Evolutionary conservation across 2,329 filamentous ascomycete genomes (phyloP).

Genomic region (Colletotrichum costaricense): DNA sequence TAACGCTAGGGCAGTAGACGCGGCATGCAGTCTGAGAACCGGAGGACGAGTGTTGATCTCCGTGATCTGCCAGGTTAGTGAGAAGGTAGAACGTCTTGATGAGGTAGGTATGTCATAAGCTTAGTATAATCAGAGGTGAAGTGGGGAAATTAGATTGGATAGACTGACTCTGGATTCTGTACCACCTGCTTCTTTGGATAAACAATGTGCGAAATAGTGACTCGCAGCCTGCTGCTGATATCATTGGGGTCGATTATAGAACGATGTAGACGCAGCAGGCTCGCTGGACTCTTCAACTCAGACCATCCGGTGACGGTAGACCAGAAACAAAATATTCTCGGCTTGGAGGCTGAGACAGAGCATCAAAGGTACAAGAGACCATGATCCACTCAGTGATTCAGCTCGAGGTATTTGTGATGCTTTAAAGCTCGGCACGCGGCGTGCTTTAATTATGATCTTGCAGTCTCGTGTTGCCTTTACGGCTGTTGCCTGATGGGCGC

Average conservation of each 20-base stretch:
- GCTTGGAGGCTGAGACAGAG: background rate
- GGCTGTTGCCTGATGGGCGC: background rate
- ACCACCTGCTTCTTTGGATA: conserved; percentile 3
- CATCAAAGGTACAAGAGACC: background rate
- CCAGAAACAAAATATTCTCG: background rate
- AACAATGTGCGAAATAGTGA: background rate
- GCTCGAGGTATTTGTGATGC: background rate
- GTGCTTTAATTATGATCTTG: background rate
- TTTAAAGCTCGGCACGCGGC: background rate
- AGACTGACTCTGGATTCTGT: background rate
- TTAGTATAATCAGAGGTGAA: background rate
- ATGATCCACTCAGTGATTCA: background rate
- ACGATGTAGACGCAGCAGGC: background rate
- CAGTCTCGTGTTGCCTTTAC: background rate
- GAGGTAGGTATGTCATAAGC: background rate
- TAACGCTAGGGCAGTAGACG: conserved; percentile 13
- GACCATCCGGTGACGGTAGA: background rate
- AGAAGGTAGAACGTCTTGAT: background rate
- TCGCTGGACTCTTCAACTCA: background rate
- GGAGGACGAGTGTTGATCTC: background rate
- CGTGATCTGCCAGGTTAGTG: background rate
- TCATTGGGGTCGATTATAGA: too few species aligned
- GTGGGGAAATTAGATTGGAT: background rate
- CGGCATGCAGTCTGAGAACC: background rate
- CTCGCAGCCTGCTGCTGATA: conserved; percentile 4